phyloP scores from a whole-genome alignment of 345 rosid species.

The Bretschneidera sinensis region DNA sequence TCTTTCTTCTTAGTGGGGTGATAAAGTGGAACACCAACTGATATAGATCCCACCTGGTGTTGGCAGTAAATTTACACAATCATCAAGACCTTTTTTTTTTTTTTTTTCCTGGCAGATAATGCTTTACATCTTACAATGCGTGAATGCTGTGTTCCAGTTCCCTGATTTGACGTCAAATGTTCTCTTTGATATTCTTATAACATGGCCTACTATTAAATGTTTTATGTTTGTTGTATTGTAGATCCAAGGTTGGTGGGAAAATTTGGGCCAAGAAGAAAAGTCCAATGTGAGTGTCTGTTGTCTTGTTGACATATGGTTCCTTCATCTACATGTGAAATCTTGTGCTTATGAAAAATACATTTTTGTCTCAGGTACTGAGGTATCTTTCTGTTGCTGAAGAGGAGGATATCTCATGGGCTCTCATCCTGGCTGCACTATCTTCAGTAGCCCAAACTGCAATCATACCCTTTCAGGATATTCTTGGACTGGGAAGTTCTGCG shows the following conservation, averaged over 20 bases:
- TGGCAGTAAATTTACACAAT: background rate
- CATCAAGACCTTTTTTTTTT: no score
- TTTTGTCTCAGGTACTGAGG: constrained; percentile 45
- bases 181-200: background rate
- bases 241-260: constrained; percentile 91
- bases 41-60: background rate
- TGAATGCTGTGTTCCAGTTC: background rate
- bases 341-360: constrained; percentile 1
- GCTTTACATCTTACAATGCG: no score
- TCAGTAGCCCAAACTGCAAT: constrained; percentile 74
- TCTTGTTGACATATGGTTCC: background rate
- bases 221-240: constrained; percentile 22
- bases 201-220: background rate
- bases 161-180: background rate
- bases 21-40: background rate
- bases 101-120: no score
- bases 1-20: background rate
- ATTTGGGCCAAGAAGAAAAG: constrained; percentile 53
- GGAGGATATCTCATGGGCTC: constrained; percentile 55
- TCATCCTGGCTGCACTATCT: constrained; percentile 58
- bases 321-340: background rate
- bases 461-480: constrained; percentile 89
- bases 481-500: constrained; percentile 71
- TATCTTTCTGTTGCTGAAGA: constrained; percentile 57
- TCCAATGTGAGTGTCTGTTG: constrained; percentile 46